Percentiles rank a stretch among this genome's conserved stretches.
These are phyloP conservation scores for Mortierella claussenii DNA, from an alignment of 192 early-diverging fungal genomes.

Conservation along the genomic window DNA sequence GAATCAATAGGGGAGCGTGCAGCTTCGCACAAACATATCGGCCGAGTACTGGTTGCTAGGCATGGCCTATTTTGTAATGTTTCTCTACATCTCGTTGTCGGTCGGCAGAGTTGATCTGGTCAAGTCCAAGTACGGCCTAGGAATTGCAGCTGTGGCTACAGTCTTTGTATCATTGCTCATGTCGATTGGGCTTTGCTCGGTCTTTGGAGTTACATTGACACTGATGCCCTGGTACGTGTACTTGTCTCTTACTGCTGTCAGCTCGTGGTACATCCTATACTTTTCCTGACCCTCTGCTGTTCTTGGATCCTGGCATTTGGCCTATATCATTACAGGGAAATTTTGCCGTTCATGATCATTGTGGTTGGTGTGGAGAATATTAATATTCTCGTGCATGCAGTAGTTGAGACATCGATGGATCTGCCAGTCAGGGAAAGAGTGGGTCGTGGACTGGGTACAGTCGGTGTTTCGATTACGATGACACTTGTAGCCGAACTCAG, in stretches of 20 bases:
- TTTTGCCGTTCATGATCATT: constrained; percentile 75
- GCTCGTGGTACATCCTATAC: not conserved
- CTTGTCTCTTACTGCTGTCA: not conserved
- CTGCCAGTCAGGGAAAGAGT: constrained; percentile 79
- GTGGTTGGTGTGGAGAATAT: constrained; percentile 83
- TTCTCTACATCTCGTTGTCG: constrained; percentile 74
- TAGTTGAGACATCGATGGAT: constrained; percentile 75
- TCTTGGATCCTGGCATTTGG: not conserved
- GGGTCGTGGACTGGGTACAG: constrained; percentile 69
- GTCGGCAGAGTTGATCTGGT: constrained; percentile 75
- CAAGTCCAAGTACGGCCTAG: constrained; percentile 80
- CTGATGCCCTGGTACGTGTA: constrained; percentile 72
- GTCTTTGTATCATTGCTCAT: constrained; percentile 70
- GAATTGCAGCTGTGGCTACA: constrained; percentile 73
- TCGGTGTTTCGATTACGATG: constrained; percentile 73
- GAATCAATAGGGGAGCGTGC: constrained; percentile 22
- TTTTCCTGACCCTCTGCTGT: not conserved
- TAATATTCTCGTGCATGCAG: constrained; percentile 76
- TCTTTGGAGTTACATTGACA: constrained; percentile 65
- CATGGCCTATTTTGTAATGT: constrained; percentile 71
- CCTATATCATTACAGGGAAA: constrained; percentile 61
- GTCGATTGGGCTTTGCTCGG: constrained; percentile 71
- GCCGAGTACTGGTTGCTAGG: constrained; percentile 57
- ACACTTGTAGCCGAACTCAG: constrained; percentile 66
- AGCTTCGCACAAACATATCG: constrained; percentile 35